Conservation (phyloP, 2,329 filamentous ascomycete genomes). For the Aspergillus sp. region DNA sequence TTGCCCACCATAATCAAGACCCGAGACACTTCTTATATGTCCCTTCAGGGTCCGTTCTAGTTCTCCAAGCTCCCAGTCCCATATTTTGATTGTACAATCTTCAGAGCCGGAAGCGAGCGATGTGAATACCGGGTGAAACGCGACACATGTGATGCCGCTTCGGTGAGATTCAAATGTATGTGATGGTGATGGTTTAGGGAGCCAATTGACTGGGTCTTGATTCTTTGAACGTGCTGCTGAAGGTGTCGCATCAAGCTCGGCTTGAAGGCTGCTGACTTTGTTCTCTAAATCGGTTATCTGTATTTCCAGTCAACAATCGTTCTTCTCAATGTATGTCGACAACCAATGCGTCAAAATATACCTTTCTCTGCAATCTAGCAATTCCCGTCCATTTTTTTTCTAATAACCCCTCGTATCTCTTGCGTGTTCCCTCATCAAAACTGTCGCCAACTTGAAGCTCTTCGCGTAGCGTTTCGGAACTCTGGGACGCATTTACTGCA, state of each 20-base stretch:
- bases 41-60: constrained; percentile 85
- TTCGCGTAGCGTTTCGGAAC: constrained; percentile 69
- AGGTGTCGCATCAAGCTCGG: constrained; percentile 15
- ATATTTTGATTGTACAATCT: constrained; percentile 91
- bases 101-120: constrained; percentile 90
- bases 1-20: constrained; percentile 85
- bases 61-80: constrained; percentile 94
- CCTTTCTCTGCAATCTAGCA: constrained; percentile 93
- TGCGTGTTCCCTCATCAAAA: constrained; percentile 75
- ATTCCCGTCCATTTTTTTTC: constrained; percentile 99
- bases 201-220: constrained; percentile 22
- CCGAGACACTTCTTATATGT: constrained; percentile 81
- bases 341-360: constrained; percentile 33
- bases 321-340: not conserved
- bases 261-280: constrained; percentile 59
- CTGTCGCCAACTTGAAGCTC: constrained; percentile 64
- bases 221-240: constrained; percentile 10
- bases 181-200: constrained; percentile 44
- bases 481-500: constrained; percentile 68
- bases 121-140: constrained; percentile 88
- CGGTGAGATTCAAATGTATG: constrained; percentile 82
- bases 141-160: constrained; percentile 78
- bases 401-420: constrained; percentile 90
- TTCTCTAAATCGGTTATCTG: constrained; percentile 95
- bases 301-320: not conserved